Percentiles rank a stretch among this genome's conserved stretches.
phyloP scores from a whole-genome alignment of 2,329 filamentous ascomycete species.

The Pseudopyrenochaeta lycopersici region DNA sequence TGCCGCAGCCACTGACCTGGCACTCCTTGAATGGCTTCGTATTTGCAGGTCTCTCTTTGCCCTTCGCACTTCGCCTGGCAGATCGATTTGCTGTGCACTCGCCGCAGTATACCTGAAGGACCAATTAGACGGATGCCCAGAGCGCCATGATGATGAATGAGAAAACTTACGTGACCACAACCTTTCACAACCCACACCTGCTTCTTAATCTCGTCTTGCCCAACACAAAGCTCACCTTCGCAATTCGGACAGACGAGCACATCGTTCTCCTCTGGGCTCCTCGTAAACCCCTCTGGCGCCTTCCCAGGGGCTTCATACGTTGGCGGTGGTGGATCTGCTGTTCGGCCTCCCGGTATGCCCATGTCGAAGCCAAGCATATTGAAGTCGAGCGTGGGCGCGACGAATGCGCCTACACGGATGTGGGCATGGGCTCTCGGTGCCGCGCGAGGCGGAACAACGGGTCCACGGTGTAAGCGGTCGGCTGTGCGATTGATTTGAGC shows the following conservation, averaged over 20 bases:
- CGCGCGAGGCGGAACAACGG: slow-evolving; percentile 23
- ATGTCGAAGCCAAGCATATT: slow-evolving; percentile 55
- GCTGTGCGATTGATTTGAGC: slow-evolving; percentile 26
- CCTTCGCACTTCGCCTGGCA: slow-evolving; percentile 49
- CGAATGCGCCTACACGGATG: slow-evolving; percentile 34
- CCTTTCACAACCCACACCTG: slow-evolving; percentile 92
- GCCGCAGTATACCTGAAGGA: slow-evolving; percentile 62
- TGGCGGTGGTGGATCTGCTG: slow-evolving; percentile 40
- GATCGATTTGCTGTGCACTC: slow-evolving; percentile 56
- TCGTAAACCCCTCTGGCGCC: slow-evolving; percentile 79
- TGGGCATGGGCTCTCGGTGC: slow-evolving; percentile 16
- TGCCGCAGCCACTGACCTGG: slow-evolving; percentile 55
- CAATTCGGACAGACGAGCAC: slow-evolving; percentile 87
- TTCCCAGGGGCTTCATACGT: slow-evolving; percentile 71
- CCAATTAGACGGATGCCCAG: background rate
- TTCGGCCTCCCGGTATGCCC: slow-evolving; percentile 37
- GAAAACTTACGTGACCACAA: slow-evolving; percentile 83
- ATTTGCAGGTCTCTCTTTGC: slow-evolving; percentile 45
- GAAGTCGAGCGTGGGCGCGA: slow-evolving; percentile 50
- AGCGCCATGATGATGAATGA: background rate
- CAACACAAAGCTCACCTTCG: slow-evolving; percentile 81
- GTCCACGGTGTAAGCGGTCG: slow-evolving; percentile 18
- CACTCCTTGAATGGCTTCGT: slow-evolving; percentile 55
- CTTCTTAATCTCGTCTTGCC: slow-evolving; percentile 73
- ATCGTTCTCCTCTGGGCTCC: slow-evolving; percentile 75